A percentile compares a stretch with the other conserved stretches of the same genome.
These are phyloP conservation scores for Hypomontagnella monticulosa DNA, from an alignment of 495 filamentous ascomycete genomes.

Conservation along the genomic window DNA sequence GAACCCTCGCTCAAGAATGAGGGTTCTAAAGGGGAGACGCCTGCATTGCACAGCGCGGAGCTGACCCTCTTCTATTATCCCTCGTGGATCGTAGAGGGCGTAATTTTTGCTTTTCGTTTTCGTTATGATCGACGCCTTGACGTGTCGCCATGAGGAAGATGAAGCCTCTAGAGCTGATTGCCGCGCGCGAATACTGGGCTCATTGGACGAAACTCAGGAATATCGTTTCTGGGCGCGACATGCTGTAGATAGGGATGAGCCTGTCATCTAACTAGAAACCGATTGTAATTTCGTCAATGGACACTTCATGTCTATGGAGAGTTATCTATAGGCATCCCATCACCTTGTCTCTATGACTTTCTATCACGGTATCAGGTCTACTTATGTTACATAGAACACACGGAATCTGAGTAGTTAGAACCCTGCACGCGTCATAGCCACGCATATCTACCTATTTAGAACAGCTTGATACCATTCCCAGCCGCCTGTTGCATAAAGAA, in stretches of 20 bases:
- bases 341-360: too few species aligned
- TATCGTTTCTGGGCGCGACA: too few species aligned
- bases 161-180: neutral
- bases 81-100: slow-evolving; percentile 39
- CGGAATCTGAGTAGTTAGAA: neutral
- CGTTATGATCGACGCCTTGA: slow-evolving; percentile 28
- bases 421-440: neutral
- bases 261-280: too few species aligned
- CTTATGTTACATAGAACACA: neutral
- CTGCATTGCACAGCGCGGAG: slow-evolving; percentile 42
- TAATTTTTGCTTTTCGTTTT: slow-evolving; percentile 39
- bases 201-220: too few species aligned
- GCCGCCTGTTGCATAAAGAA: slow-evolving; percentile 93
- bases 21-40: slow-evolving; percentile 25
- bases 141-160: slow-evolving; percentile 38
- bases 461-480: slow-evolving; percentile 62
- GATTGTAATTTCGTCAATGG: too few species aligned
- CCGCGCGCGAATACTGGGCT: too few species aligned
- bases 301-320: too few species aligned
- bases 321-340: too few species aligned
- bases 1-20: slow-evolving; percentile 26
- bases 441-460: slow-evolving; percentile 34
- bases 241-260: too few species aligned
- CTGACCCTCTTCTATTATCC: slow-evolving; percentile 39
- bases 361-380: neutral